Evolutionary conservation across 768 basidiomycete species (phyloP), one percentile per base, ranked within the genome.

Genomic region (Kondoa subrosea): DNA sequence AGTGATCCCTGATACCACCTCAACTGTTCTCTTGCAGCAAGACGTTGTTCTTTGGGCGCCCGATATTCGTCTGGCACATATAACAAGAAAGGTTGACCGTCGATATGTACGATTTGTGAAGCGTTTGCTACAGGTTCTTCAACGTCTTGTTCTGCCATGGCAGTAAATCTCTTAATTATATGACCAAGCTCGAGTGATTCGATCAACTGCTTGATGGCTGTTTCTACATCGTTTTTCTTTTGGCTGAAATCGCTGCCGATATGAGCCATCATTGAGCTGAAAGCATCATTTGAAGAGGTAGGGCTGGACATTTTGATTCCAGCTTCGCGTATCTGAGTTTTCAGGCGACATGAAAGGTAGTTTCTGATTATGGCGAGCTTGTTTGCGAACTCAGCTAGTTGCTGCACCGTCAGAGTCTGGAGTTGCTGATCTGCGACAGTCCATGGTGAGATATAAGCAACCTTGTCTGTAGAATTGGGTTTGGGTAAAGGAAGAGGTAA

Each of bases 101-200:
- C 30, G 40, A 68, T 68, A 57, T 34, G 15, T 17, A 68, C 68
- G 17, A 68, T 65, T 30, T 65, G 68, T 15, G 66, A 67, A 56
- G 66, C 58, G 2, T 40, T 66, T 26, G 4, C 29, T 30, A 26
- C 8, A 8, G 40, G 40, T 21, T 8, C 30, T 16, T 31, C 8
- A 17, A 63, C n/a, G 61, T 63, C 61, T 16, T 27, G 3, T 16
- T 27, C 27, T 27, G 61, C 61, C 61, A 63, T 27, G 12, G 14
- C 30, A 8, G 17, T 32, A n/a, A 63, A 63, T 16, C 34, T 33
- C 3, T n/a, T 32, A 32, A 63, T 32, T 3, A 63, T 30, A 33
- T 27, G 30, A 16, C 8, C 3, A 3, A 63, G 61, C 30, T 32
- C 30, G 8, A 63, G 30, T 27, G 16, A 27, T 21, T 3, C 33